Evolutionary conservation across 75 land plant genomes (phyloP).

Genomic region (Selaginella moellendorffii): DNA sequence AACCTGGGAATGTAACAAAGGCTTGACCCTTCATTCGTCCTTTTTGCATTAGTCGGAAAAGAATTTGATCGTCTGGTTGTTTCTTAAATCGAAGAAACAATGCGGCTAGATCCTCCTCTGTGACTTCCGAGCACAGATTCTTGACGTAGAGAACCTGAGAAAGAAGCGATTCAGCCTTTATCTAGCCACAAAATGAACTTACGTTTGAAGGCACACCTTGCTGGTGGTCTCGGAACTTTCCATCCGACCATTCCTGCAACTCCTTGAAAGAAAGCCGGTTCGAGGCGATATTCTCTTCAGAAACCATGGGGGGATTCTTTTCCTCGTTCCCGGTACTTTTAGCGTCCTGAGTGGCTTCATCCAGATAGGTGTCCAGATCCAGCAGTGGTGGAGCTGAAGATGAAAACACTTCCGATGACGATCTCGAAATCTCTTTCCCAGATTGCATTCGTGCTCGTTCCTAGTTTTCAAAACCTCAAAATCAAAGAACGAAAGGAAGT

Average conservation of each 20-base stretch:
- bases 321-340: neutral
- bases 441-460: constrained; percentile 28
- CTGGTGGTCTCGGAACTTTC: constrained; percentile 26
- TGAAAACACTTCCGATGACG: constrained; percentile 33
- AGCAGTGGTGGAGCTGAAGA: constrained; percentile 31
- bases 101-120: constrained; percentile 27
- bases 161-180: too few species aligned
- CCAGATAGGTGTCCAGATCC: constrained; percentile 26
- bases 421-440: constrained; percentile 9
- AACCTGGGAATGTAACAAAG: constrained; percentile 37
- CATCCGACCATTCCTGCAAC: constrained; percentile 27
- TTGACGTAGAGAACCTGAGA: constrained; percentile 32
- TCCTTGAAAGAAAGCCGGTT: constrained; percentile 25
- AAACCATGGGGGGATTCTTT: constrained; percentile 1
- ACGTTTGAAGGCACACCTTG: constrained; percentile 33
- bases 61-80: constrained; percentile 12
- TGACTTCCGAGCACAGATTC: constrained; percentile 26
- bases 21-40: constrained; percentile 47
- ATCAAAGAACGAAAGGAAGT: neutral
- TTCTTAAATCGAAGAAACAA: constrained; percentile 25
- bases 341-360: neutral
- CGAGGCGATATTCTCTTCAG: constrained; percentile 21
- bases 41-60: constrained; percentile 31
- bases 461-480: neutral
- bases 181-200: too few species aligned